These are phyloP conservation scores for Fraxinus greggii DNA, from an alignment of 305 asterid genomes.

Conservation along the genomic window DNA sequence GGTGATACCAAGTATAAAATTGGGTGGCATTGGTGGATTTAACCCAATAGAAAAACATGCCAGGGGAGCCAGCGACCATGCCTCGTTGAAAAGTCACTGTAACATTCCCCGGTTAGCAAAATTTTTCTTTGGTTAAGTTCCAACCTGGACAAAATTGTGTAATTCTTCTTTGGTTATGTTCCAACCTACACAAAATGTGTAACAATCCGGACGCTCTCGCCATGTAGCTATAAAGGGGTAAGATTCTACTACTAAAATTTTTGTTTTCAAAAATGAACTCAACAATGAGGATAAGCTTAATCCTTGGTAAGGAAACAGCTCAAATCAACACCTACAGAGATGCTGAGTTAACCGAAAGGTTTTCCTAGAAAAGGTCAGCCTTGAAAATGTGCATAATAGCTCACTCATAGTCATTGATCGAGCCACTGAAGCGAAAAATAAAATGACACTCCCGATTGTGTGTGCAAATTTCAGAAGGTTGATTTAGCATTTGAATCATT, in stretches of 20 bases:
- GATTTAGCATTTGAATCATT: not conserved
- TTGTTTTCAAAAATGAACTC: not conserved
- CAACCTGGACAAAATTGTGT: not conserved
- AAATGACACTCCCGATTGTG: not conserved
- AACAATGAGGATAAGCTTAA: not conserved
- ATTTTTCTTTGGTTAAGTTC: not conserved
- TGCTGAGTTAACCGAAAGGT: not conserved
- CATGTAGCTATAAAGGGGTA: not conserved
- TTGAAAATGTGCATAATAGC: not conserved
- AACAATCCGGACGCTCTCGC: not conserved
- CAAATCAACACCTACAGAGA: not conserved
- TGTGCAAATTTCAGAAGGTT: not conserved
- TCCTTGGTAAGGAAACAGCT: not conserved
- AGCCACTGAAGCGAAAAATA: not conserved
- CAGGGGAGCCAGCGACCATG: not conserved
- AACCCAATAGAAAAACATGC: not conserved
- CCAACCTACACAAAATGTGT: not conserved
- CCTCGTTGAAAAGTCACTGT: no score
- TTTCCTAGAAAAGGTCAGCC: not conserved
- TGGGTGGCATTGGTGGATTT: no score
- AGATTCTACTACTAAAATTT: not conserved
- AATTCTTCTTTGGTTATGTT: not conserved
- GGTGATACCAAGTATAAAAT: no score
- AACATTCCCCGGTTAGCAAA: not conserved
- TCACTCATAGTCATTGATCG: not conserved